Evolutionary conservation across 2,329 filamentous ascomycete species (phyloP).

Genomic region (Colletotrichum higginsianum): DNA sequence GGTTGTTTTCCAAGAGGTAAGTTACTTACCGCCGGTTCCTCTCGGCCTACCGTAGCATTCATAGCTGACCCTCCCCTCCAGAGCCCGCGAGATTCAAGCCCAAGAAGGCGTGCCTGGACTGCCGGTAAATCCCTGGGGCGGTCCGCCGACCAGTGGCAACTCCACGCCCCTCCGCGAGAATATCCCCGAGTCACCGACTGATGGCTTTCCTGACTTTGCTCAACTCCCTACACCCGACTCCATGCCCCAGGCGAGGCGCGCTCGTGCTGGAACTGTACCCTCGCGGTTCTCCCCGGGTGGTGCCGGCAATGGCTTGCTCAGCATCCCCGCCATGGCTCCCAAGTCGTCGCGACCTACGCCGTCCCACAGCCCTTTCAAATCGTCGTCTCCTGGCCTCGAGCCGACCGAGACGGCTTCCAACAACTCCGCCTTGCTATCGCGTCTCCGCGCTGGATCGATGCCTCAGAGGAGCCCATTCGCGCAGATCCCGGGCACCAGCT

Average conservation of each 20-base stretch:
- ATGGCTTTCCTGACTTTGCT: constrained; percentile 93
- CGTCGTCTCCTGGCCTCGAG: constrained; percentile 70
- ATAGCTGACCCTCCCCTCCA: constrained; percentile 55
- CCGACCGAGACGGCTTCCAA: constrained; percentile 62
- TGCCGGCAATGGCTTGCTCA: constrained; percentile 71
- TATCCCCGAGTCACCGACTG: constrained; percentile 95
- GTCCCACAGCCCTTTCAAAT: constrained; percentile 88
- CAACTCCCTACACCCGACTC: constrained; percentile 77
- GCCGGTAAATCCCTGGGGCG: constrained; percentile 86
- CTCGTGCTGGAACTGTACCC: constrained; percentile 94
- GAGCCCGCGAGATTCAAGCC: constrained; percentile 95
- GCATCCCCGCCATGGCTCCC: constrained; percentile 71
- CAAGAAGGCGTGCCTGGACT: constrained; percentile 87
- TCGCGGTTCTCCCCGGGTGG: constrained; percentile 90
- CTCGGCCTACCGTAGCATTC: background rate
- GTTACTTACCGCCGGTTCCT: constrained; percentile 51
- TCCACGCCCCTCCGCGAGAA: constrained; percentile 97
- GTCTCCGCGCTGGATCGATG: constrained; percentile 93
- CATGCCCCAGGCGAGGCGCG: constrained; percentile 80
- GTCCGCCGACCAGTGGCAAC: constrained; percentile 95
- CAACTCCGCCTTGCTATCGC: constrained; percentile 83
- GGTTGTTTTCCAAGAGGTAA: constrained; percentile 94
- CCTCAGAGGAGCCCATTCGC: constrained; percentile 84
- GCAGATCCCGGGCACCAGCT: constrained; percentile 65
- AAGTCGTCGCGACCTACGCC: constrained; percentile 90